Conservation (phyloP, 2,329 filamentous ascomycete genomes). For the Hypomyces perniciosus region DNA sequence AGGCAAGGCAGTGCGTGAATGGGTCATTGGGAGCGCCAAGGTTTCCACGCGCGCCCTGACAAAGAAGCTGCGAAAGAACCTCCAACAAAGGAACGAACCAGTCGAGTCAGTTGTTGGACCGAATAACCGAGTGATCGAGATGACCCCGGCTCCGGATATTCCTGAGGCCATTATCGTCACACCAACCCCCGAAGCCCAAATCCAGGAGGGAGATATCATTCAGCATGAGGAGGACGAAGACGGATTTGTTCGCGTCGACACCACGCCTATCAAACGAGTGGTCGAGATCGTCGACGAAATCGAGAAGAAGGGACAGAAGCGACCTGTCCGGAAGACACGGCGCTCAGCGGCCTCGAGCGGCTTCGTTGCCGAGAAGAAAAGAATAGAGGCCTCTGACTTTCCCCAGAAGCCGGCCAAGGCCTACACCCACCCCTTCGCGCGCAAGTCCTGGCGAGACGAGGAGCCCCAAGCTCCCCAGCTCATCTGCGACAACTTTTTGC, state of each 20-base stretch:
- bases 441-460: slow-evolving; percentile 8
- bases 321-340: neutral
- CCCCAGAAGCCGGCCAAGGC: slow-evolving; percentile 9
- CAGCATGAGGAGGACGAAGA: slow-evolving; percentile 8
- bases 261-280: slow-evolving; percentile 1
- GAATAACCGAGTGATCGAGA: slow-evolving; percentile 10
- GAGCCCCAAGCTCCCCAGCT: slow-evolving; percentile 12
- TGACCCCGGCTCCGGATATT: slow-evolving; percentile 6
- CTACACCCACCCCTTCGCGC: slow-evolving; percentile 6
- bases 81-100: slow-evolving; percentile 6
- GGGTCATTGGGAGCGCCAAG: slow-evolving; percentile 11
- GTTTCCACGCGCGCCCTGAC: slow-evolving; percentile 5
- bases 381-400: neutral
- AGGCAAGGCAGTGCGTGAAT: slow-evolving; percentile 3
- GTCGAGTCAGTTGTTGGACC: slow-evolving; percentile 11
- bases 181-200: slow-evolving; percentile 1
- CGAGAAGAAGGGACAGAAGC: slow-evolving; percentile 3
- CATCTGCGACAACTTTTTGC: slow-evolving; percentile 12
- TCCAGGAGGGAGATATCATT: slow-evolving; percentile 9
- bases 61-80: slow-evolving; percentile 6
- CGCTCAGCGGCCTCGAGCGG: neutral
- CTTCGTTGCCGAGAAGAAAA: neutral
- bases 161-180: slow-evolving; percentile 5
- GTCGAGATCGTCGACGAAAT: neutral
- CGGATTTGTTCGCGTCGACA: slow-evolving; percentile 8